Evolutionary conservation across 2,329 filamentous ascomycete genomes (phyloP), one percentile per base, ranked within the genome.

Genomic region (Onygenales sp.): DNA sequence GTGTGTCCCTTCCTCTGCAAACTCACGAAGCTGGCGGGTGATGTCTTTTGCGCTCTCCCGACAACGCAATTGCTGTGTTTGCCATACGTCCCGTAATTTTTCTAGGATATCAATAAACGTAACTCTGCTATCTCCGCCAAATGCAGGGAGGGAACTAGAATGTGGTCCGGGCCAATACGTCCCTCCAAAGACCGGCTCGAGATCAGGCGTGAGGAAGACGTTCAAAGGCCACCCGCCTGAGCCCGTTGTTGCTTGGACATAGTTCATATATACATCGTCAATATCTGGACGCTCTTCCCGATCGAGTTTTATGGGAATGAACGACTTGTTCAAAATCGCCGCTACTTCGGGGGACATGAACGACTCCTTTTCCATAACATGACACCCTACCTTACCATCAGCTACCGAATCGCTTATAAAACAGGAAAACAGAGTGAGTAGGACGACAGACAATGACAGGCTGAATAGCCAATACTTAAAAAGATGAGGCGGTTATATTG

Each of bases 211-310:
- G 33, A 97, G 79, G 67, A 98, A 97, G n/a, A 95, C 85, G 65
- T 96, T 97, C 56, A 97, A 74, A 1, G 93, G 93, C 91, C 93
- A 97, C 40, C 93, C 93, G 8, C 90, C 92, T 1, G 82, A 85
- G 17, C 87, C 90, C 54, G 87, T 95, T 9, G 93, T 92, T 1
- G 92, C 92, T 67, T 96, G 90, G 42, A 95, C 86, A 69, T 95
- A 98, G 73, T 95, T 95, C 89, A 96, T 96, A 69, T 97, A 97
- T 59, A 97, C 91, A 57, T 87, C 84, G 65, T 98, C 93, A 58
- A 97, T 83, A 65, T 97, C 91, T 7, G 92, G 92, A 31, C 92
- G 84, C 70, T 95, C 89, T 70, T 98, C 93, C 56, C 91, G 83
- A 70, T 98, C 93, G 63, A 97, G 82, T 62, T 96, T 87, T 67